Conservation (phyloP, 2,329 filamentous ascomycete genomes). For the Fusarium sp. region DNA sequence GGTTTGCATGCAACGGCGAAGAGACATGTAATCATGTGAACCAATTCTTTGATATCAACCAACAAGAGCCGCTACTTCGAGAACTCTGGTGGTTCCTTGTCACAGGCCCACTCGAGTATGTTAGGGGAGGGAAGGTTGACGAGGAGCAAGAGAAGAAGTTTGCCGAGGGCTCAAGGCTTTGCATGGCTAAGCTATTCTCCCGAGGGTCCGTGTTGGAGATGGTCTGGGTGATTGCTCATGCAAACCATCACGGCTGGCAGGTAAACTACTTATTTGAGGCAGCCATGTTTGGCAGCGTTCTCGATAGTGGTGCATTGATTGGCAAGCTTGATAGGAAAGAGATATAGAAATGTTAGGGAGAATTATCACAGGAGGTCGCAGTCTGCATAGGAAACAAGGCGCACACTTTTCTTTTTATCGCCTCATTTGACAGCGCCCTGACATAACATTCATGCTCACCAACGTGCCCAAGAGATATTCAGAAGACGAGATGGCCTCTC, state of each 20-base stretch:
- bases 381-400: background rate
- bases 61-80: conserved; percentile 25
- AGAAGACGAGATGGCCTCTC: background rate
- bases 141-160: conserved; percentile 21
- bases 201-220: conserved; percentile 34
- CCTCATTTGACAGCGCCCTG: background rate
- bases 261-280: conserved; percentile 48
- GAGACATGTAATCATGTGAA: conserved; percentile 35
- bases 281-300: conserved; percentile 50
- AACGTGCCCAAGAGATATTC: background rate
- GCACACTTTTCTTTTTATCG: background rate
- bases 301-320: conserved; percentile 44
- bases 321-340: conserved; percentile 47
- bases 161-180: conserved; percentile 30
- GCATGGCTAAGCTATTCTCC: conserved; percentile 41
- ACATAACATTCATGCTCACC: background rate
- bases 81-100: conserved; percentile 38
- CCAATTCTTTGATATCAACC: conserved; percentile 6
- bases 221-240: conserved; percentile 42
- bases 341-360: background rate
- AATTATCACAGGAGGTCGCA: background rate
- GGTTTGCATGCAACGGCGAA: conserved; percentile 27
- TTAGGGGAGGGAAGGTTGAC: conserved; percentile 25
- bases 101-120: conserved; percentile 27
- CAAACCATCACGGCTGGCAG: conserved; percentile 46